Conservation (phyloP, 1,284 basidiomycete genomes). For the Schizopora paradoxa region DNA sequence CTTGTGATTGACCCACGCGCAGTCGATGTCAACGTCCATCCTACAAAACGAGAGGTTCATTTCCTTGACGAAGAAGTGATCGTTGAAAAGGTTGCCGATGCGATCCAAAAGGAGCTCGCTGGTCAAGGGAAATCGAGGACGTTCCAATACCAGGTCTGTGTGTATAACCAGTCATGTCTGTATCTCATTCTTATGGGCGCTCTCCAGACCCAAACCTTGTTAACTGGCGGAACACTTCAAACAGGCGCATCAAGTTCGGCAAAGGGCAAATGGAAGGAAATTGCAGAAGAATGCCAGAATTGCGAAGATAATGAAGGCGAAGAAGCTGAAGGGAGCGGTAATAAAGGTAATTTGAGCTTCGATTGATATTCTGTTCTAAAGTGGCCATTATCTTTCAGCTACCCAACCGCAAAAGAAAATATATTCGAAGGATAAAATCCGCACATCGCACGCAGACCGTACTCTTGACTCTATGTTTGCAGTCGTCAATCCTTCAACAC, state of each 20-base stretch:
- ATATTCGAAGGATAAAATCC: slow-evolving; percentile 85
- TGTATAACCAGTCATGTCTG: not conserved
- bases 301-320: slow-evolving; percentile 24
- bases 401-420: slow-evolving; percentile 44
- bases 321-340: slow-evolving; percentile 9
- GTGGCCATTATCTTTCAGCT: slow-evolving; percentile 20
- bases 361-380: slow-evolving; percentile 4
- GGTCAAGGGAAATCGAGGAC: slow-evolving; percentile 64
- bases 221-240: slow-evolving; percentile 47
- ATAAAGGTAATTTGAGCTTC: too few relatives aligned
- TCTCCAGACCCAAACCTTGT: slow-evolving; percentile 44
- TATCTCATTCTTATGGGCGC: not conserved
- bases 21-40: slow-evolving; percentile 97
- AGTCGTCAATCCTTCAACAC: slow-evolving; percentile 43
- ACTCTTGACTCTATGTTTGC: slow-evolving; percentile 94
- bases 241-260: slow-evolving; percentile 25
- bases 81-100: slow-evolving; percentile 74
- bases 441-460: slow-evolving; percentile 82
- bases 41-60: slow-evolving; percentile 95
- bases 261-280: slow-evolving; percentile 43
- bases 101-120: slow-evolving; percentile 62
- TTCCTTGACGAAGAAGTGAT: slow-evolving; percentile 93
- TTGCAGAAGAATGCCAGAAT: slow-evolving; percentile 32
- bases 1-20: slow-evolving; percentile 81
- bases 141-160: slow-evolving; percentile 76